A percentile compares a stretch with the other conserved stretches of the same genome.
Evolutionary conservation across 2,329 filamentous ascomycete genomes (phyloP).

Genomic region (Cladosporium sp.): DNA sequence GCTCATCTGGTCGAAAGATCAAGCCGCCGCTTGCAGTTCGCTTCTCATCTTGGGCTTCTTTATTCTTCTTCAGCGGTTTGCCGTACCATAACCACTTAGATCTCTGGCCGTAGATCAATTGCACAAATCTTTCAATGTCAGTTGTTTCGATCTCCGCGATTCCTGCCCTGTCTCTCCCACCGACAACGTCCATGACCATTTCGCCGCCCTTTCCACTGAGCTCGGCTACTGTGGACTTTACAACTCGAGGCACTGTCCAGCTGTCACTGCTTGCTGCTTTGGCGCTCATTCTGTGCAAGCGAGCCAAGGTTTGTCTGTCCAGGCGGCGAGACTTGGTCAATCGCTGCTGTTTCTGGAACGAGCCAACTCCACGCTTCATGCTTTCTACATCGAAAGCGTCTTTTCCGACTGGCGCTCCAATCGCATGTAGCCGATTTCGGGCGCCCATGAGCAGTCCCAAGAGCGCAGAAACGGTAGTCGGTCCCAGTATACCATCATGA

Average conservation of each 20-base stretch:
- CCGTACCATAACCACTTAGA: slow-evolving; percentile 94
- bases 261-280: slow-evolving; percentile 86
- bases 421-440: slow-evolving; percentile 80
- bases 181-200: slow-evolving; percentile 92
- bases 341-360: slow-evolving; percentile 87
- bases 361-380: slow-evolving; percentile 76
- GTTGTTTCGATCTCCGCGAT: slow-evolving; percentile 90
- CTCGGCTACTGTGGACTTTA: slow-evolving; percentile 92
- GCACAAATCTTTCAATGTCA: slow-evolving; percentile 78
- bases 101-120: slow-evolving; percentile 72
- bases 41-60: slow-evolving; percentile 15
- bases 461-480: slow-evolving; percentile 82
- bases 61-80: slow-evolving; percentile 64
- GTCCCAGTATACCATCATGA: slow-evolving; percentile 84
- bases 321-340: slow-evolving; percentile 71
- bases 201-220: slow-evolving; percentile 91
- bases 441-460: slow-evolving; percentile 86
- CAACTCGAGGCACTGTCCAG: slow-evolving; percentile 87
- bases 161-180: slow-evolving; percentile 73
- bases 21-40: slow-evolving; percentile 28
- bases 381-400: slow-evolving; percentile 83
- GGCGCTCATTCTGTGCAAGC: slow-evolving; percentile 75
- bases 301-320: slow-evolving; percentile 76
- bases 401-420: slow-evolving; percentile 77
- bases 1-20: slow-evolving; percentile 56